phyloP scores from a whole-genome alignment of 805 yeast species.

The Starmerella khaoyaiensis region DNA sequence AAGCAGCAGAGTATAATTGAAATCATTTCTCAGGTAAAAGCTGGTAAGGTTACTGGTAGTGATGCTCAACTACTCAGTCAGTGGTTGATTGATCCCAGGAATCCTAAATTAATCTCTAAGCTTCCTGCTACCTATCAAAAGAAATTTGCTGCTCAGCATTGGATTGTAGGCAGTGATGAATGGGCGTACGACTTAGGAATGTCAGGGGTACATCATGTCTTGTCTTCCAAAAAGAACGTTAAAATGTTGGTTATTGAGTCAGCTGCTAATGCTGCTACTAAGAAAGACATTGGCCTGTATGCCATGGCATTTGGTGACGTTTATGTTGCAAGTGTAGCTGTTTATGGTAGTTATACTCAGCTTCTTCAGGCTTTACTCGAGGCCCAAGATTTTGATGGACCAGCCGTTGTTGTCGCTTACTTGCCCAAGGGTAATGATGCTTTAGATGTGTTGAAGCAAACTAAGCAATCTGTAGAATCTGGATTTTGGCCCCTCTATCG shows the following conservation, averaged over 20 bases:
- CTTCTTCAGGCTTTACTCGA: constrained; percentile 76
- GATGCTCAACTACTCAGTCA: constrained; percentile 47
- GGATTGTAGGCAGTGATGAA: constrained; percentile 90
- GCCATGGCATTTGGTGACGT: constrained; percentile 87
- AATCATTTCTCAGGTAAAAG: constrained; percentile 33
- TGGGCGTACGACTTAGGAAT: constrained; percentile 91
- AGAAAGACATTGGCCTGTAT: constrained; percentile 85
- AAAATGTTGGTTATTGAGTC: constrained; percentile 81
- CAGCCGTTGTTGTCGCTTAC: constrained; percentile 81
- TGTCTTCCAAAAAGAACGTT: constrained; percentile 61
- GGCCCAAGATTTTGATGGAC: constrained; percentile 82
- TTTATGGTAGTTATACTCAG: constrained; percentile 88
- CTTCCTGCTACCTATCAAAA: constrained; percentile 26
- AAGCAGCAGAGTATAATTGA: constrained; percentile 34
- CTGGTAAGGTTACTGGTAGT: constrained; percentile 33
- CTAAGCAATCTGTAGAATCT: constrained; percentile 77
- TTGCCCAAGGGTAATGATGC: constrained; percentile 64
- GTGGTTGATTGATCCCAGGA: constrained; percentile 45
- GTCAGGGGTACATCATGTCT: constrained; percentile 78
- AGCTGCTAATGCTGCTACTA: constrained; percentile 46
- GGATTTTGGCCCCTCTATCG: constrained; percentile 97
- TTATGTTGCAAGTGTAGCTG: constrained; percentile 89
- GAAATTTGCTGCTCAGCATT: constrained; percentile 31
- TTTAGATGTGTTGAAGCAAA: constrained; percentile 64
- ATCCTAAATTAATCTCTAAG: constrained; percentile 11